phyloP scores from a whole-genome alignment of 805 yeast genomes.

The Kuraishia molischiana region DNA sequence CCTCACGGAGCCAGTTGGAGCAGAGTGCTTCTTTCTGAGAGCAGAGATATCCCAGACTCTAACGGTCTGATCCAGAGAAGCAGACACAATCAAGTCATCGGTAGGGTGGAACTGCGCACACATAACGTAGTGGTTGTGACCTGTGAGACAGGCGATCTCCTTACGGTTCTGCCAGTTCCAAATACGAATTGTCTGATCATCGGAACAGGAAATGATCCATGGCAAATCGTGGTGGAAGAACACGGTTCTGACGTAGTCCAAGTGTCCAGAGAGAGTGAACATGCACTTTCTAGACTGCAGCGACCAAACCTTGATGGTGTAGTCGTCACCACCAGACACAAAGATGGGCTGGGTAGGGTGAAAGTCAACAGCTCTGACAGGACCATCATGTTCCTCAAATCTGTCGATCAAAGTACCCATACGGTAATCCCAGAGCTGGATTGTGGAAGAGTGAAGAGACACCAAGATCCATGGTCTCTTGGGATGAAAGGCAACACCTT shows the following conservation, averaged over 20 bases:
- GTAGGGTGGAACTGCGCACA: slow-evolving; percentile 96
- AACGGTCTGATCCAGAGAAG: slow-evolving; percentile 96
- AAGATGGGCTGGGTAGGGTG: slow-evolving; percentile 98
- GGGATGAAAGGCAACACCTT: slow-evolving; percentile 96
- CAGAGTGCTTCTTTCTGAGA: slow-evolving; percentile 89
- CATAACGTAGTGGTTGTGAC: slow-evolving; percentile 98
- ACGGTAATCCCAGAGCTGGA: slow-evolving; percentile 98
- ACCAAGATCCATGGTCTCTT: slow-evolving; percentile 93
- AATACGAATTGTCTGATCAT: slow-evolving; percentile 96
- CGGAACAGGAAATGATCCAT: slow-evolving; percentile 93
- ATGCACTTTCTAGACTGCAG: slow-evolving; percentile 83
- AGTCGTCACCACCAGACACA: slow-evolving; percentile 97
- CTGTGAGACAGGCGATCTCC: slow-evolving; percentile 93
- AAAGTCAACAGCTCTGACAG: slow-evolving; percentile 90
- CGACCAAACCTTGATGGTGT: slow-evolving; percentile 93
- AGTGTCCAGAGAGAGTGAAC: slow-evolving; percentile 86
- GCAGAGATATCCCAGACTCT: slow-evolving; percentile 98
- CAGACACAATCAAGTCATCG: slow-evolving; percentile 90
- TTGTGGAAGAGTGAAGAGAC: slow-evolving; percentile 94
- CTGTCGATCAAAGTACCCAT: slow-evolving; percentile 97
- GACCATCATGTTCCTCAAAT: slow-evolving; percentile 97
- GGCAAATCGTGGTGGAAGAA: slow-evolving; percentile 94
- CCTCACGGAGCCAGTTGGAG: slow-evolving; percentile 34
- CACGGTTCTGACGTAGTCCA: slow-evolving; percentile 92
- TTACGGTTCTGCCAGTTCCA: slow-evolving; percentile 99